Evolutionary conservation across 805 yeast genomes (phyloP).

Genomic region (Metschnikowia drakensbergensis): DNA sequence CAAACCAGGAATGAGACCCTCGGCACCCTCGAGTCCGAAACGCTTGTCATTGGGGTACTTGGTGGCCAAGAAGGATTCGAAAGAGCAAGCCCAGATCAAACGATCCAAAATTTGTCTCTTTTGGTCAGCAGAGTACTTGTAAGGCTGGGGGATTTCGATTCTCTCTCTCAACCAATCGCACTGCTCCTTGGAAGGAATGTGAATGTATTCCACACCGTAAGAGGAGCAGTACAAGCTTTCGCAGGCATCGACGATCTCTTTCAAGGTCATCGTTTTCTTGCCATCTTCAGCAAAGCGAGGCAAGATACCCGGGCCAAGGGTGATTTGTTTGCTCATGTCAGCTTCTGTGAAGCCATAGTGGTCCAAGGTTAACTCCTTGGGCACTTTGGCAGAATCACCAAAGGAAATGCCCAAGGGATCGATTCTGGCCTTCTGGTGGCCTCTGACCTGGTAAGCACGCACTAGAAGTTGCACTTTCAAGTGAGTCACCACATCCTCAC

Average conservation of each 20-base stretch:
- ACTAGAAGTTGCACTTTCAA: conserved; percentile 94
- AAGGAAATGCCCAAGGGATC: conserved; percentile 93
- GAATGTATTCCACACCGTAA: conserved; percentile 94
- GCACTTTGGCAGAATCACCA: conserved; percentile 64
- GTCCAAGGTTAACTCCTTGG: conserved; percentile 86
- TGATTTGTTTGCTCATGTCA: conserved; percentile 78
- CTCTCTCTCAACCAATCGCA: conserved; percentile 99
- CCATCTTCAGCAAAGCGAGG: conserved; percentile 79
- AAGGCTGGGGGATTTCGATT: conserved; percentile 88
- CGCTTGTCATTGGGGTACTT: conserved; percentile 98
- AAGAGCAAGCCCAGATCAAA: conserved; percentile 92
- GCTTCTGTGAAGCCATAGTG: conserved; percentile 87
- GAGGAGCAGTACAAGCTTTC: conserved; percentile 83
- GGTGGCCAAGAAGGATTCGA: conserved; percentile 87
- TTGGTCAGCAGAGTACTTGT: conserved; percentile 76
- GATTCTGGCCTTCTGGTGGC: conserved; percentile 90
- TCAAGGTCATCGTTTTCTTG: conserved; percentile 63
- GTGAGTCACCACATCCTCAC: conserved; percentile 74
- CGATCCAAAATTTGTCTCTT: conserved; percentile 96
- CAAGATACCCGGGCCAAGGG: conserved; percentile 95
- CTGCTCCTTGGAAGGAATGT: conserved; percentile 89
- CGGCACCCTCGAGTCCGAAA: conserved; percentile 98
- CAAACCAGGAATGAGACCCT: conserved; percentile 93
- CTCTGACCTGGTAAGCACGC: conserved; percentile 98
- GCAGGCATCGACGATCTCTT: conserved; percentile 73